These are phyloP conservation scores for Spathaspora girioi DNA, from an alignment of 805 yeast species.

Conservation along the genomic window DNA sequence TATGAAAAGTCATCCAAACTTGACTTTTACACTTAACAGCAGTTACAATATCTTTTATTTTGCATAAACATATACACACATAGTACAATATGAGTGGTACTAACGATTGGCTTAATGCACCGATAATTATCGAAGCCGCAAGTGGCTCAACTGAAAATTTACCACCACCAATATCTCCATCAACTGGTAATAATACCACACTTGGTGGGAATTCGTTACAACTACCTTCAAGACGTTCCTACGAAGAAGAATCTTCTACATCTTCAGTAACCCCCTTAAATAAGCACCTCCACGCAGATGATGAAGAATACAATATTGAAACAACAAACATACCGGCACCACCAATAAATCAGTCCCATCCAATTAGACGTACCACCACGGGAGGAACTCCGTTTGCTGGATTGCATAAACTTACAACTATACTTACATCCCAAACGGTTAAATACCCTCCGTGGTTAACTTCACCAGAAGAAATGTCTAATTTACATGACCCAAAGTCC, in stretches of 20 bases:
- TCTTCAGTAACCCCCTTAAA: slow-evolving; percentile 5
- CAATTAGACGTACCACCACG: neutral
- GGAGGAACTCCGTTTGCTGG: neutral
- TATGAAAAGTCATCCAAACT: too few relatives aligned
- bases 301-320: slow-evolving; percentile 2
- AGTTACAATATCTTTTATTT: neutral
- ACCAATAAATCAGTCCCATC: neutral
- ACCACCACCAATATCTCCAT: neutral
- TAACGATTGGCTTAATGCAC: neutral
- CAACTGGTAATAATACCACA: neutral
- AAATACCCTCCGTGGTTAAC: slow-evolving; percentile 4
- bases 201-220: neutral
- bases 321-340: neutral
- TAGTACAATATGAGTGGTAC: neutral
- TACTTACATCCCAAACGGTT: neutral
- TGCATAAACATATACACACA: too few relatives aligned
- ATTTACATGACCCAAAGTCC: slow-evolving; percentile 63
- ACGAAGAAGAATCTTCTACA: slow-evolving; percentile 2
- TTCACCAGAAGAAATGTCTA: slow-evolving; percentile 31
- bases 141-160: too few relatives aligned
- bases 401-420: neutral
- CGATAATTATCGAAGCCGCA: neutral
- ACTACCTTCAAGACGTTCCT: neutral
- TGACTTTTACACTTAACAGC: too few relatives aligned
- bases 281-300: neutral